These are phyloP conservation scores for Penicillium italicum DNA, from an alignment of 2,329 filamentous ascomycete genomes.

Conservation along the genomic window DNA sequence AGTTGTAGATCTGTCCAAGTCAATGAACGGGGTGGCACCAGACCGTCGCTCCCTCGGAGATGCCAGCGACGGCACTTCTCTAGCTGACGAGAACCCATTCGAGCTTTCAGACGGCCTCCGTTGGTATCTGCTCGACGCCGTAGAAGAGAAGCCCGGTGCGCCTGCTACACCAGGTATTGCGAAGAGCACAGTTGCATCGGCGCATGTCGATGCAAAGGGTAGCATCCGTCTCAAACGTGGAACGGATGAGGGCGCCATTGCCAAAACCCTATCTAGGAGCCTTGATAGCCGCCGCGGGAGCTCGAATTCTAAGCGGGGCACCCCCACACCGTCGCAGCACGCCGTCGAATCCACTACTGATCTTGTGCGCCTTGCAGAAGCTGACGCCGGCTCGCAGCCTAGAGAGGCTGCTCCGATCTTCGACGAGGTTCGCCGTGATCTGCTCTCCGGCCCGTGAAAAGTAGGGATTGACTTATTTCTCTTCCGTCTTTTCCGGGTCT, in stretches of 20 bases:
- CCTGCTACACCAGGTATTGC: conserved; percentile 89
- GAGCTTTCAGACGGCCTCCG: conserved; percentile 90
- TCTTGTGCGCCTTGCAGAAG: conserved; percentile 35
- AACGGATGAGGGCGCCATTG: conserved; percentile 66
- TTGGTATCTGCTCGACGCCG: conserved; percentile 93
- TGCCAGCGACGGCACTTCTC: conserved; percentile 53
- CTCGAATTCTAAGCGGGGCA: conserved; percentile 73
- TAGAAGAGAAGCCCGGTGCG: conserved; percentile 86
- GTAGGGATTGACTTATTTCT: conserved; percentile 16
- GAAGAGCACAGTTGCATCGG: conserved; percentile 86
- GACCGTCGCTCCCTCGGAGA: conserved; percentile 51
- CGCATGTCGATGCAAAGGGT: conserved; percentile 80
- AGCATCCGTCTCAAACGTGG: conserved; percentile 52
- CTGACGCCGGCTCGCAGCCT: conserved; percentile 32
- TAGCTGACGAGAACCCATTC: conserved; percentile 93
- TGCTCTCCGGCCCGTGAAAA: conserved; percentile 44
- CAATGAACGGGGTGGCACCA: conserved; percentile 55
- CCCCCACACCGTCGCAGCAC: conserved; percentile 29
- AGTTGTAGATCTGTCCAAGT: conserved; percentile 86
- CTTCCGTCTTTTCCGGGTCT: conserved; percentile 24
- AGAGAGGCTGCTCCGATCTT: conserved; percentile 42
- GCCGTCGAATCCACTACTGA: conserved; percentile 36
- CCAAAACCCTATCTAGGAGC: conserved; percentile 77
- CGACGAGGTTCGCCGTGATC: conserved; percentile 50
- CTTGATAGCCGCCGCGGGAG: conserved; percentile 89